These are phyloP conservation scores for Cutaneotrichosporon spelunceum DNA, from an alignment of 1,284 basidiomycete genomes.

Conservation along the genomic window DNA sequence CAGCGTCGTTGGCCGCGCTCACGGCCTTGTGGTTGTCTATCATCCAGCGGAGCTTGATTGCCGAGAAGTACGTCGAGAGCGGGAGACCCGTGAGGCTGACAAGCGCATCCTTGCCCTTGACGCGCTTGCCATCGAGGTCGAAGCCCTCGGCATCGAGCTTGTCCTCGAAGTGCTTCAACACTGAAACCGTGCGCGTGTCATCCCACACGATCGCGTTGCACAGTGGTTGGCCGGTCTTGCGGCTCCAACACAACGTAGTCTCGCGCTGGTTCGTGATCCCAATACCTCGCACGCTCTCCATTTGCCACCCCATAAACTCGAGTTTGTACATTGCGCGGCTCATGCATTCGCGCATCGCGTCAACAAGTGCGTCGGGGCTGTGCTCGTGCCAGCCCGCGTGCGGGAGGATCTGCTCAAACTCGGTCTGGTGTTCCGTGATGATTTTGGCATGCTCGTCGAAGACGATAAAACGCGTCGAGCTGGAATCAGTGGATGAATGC, in stretches of 20 bases:
- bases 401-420: conserved; percentile 88
- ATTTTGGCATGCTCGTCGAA: conserved; percentile 88
- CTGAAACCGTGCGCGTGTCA: conserved; percentile 82
- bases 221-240: conserved; percentile 79
- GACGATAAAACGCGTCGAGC: conserved; percentile 89
- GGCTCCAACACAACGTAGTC: conserved; percentile 92
- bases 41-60: conserved; percentile 96
- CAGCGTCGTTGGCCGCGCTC: conserved; percentile 71
- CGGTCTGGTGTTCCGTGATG: conserved; percentile 78
- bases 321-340: conserved; percentile 68
- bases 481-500: conserved; percentile 43
- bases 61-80: conserved; percentile 96
- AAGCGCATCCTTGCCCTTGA: conserved; percentile 59
- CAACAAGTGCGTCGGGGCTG: conserved; percentile 78
- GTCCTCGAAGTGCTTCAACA: conserved; percentile 72
- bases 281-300: conserved; percentile 82
- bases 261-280: conserved; percentile 97
- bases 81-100: conserved; percentile 66
- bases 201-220: conserved; percentile 95
- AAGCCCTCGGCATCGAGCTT: conserved; percentile 72
- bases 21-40: conserved; percentile 83
- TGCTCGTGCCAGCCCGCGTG: conserved; percentile 96
- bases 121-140: conserved; percentile 55
- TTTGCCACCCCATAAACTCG: conserved; percentile 67
- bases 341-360: conserved; percentile 74